Base-by-base conservation (phyloP, 345 rosid species). In the Acer yangbiense region DNA sequence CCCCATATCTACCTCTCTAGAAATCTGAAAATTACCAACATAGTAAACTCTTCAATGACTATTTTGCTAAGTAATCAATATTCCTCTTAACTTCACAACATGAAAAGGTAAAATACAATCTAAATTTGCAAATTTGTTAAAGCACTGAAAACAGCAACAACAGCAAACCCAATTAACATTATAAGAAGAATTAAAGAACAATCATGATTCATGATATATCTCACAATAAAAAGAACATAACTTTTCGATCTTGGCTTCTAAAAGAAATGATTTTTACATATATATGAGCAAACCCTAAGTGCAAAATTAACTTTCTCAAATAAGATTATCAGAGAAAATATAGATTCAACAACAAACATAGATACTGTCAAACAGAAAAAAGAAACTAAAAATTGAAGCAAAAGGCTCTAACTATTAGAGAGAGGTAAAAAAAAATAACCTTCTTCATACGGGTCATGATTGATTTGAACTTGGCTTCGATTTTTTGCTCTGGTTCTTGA, bases 11-110 rank as follows among this genome's bases (percentile, higher is more conserved):
- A 13, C 17, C 6, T 65, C 62, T 64, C 25, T 43, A 29, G 7
- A 65, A 64, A 29, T 54, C 77, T 74, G 77, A 74, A 23, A 74
- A 35, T 27, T 64, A 29, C 46, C 32, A 65, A 18, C 48, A 65
- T 32, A 3, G 29, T 17, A 14, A 64, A 74, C 20, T 7, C 50
- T 48, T 74, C 46, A 29, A 29, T 18, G 6, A 50, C 63, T 3
- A 32, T 32, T 62, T 7, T 27, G 23, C 44, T 29, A 27, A 7
- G 23, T 2, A 21, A 23, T 73, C 76, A 62, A 18, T 43, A 9
- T 44, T 62, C 35, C 8, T 23, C 14, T 2, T 16, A 62, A 64
- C 44, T 71, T 39, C 46, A 52, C 43, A 20, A 54, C n/a, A 10
- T 71, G 8, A 52, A 71, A n/a, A 29, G 1, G 1, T 29, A 18